A percentile compares a stretch with the other conserved stretches of the same genome.
Conservation (phyloP, 1,139 yeast genomes). For the Protomyces macrosporus region DNA sequence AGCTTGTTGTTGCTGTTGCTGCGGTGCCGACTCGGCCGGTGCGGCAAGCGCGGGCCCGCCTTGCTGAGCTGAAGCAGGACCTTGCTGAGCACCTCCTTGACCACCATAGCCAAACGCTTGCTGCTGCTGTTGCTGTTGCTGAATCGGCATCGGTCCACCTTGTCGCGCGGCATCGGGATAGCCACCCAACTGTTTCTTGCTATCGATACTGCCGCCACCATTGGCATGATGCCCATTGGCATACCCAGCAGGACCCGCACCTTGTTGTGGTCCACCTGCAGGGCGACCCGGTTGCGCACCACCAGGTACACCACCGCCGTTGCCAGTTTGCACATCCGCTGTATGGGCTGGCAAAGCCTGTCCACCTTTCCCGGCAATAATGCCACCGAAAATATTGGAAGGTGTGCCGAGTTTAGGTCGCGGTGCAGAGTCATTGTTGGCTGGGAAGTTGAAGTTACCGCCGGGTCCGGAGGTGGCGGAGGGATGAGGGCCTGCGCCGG, state of each 20-base stretch:
- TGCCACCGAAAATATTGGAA: constrained; percentile 38
- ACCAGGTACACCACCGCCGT: constrained; percentile 24
- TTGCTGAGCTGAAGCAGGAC: constrained; percentile 6
- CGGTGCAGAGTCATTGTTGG: constrained; percentile 34
- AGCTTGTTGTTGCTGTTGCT: constrained; percentile 1
- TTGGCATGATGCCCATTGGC: neutral
- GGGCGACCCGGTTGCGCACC: constrained; percentile 12
- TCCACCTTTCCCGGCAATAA: constrained; percentile 39
- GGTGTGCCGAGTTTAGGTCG: constrained; percentile 39
- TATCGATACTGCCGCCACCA: neutral
- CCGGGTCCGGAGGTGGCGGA: constrained; percentile 29
- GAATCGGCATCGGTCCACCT: neutral
- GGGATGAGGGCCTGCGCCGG: constrained; percentile 32
- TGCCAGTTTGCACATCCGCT: constrained; percentile 28
- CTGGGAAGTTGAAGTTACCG: constrained; percentile 31
- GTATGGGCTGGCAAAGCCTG: constrained; percentile 34
- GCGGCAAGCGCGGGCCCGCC: constrained; percentile 29
- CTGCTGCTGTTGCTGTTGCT: constrained; percentile 28
- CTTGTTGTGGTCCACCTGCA: constrained; percentile 9
- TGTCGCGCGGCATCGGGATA: neutral
- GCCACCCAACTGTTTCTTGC: neutral
- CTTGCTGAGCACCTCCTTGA: constrained; percentile 15
- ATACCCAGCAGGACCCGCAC: neutral
- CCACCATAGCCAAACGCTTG: neutral
- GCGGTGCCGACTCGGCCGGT: constrained; percentile 31